These are phyloP conservation scores for Podospora didyma DNA, from an alignment of 495 filamentous ascomycete genomes.

Conservation along the genomic window DNA sequence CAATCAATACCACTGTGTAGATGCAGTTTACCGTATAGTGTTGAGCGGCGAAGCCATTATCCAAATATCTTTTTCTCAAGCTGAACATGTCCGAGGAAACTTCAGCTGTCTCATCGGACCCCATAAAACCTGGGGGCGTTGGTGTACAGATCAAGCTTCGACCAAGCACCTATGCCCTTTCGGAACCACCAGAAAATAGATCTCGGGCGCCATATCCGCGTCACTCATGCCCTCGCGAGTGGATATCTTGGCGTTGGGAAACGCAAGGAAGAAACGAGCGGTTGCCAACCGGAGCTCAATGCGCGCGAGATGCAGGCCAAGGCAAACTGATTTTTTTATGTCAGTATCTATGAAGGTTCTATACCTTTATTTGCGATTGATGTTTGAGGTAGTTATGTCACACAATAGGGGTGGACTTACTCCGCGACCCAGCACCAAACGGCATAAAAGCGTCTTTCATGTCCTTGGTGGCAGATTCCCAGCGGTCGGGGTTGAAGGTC, in stretches of 20 bases:
- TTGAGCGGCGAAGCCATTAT: too few species aligned
- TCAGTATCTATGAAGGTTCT: background rate
- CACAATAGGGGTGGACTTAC: constrained; percentile 13
- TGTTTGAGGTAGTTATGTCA: constrained; percentile 35
- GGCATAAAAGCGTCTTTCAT: constrained; percentile 53
- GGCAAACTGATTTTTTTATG: constrained; percentile 23
- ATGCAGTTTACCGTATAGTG: too few species aligned
- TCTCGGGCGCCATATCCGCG: constrained; percentile 39
- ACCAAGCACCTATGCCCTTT: constrained; percentile 43
- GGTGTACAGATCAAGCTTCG: constrained; percentile 16
- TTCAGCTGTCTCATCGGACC: too few species aligned
- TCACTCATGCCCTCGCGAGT: constrained; percentile 38
- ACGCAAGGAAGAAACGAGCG: constrained; percentile 26
- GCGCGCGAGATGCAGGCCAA: constrained; percentile 30
- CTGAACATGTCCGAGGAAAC: too few species aligned
- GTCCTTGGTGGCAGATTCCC: constrained; percentile 37
- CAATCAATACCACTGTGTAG: too few species aligned
- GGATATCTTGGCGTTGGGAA: constrained; percentile 26
- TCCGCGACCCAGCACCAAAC: constrained; percentile 46
- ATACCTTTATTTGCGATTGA: constrained; percentile 15
- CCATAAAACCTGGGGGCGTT: too few species aligned
- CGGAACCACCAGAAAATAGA: constrained; percentile 43
- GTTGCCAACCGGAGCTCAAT: constrained; percentile 29
- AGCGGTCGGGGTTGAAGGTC: constrained; percentile 25
- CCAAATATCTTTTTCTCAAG: too few species aligned